phyloP scores from a whole-genome alignment of 257 asterid genomes.

The Vinca minor region DNA sequence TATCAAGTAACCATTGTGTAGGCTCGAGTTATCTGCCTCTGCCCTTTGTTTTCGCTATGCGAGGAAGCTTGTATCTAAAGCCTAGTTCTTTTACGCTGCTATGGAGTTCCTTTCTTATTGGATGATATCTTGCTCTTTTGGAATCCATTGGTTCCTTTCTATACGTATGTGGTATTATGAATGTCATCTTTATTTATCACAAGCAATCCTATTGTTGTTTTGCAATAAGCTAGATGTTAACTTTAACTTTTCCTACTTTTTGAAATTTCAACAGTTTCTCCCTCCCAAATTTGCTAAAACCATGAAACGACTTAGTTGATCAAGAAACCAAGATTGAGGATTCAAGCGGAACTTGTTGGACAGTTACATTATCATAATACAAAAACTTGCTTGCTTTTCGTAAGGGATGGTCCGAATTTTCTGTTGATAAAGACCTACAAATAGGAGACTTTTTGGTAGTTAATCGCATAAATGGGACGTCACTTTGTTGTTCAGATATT shows the following conservation, averaged over 20 bases:
- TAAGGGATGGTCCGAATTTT: slow-evolving; percentile 56
- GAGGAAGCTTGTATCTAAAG: too few relatives aligned
- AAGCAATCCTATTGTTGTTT: too few relatives aligned
- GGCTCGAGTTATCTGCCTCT: too few relatives aligned
- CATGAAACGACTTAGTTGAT: slow-evolving; percentile 24
- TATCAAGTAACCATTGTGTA: too few relatives aligned
- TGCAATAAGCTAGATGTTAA: too few relatives aligned
- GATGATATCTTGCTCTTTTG: too few relatives aligned
- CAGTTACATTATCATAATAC: slow-evolving; percentile 27
- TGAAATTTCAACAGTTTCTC: slow-evolving; percentile 41
- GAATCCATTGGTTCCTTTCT: too few relatives aligned
- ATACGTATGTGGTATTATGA: too few relatives aligned
- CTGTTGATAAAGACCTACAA: slow-evolving; percentile 29
- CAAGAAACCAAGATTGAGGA: slow-evolving; percentile 45
- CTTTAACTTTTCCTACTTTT: background rate
- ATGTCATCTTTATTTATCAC: too few relatives aligned
- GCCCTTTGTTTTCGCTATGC: too few relatives aligned
- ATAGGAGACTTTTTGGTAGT: slow-evolving; percentile 39
- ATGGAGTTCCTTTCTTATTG: too few relatives aligned
- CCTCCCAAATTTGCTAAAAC: slow-evolving; percentile 44
- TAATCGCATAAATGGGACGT: slow-evolving; percentile 19
- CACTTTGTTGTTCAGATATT: slow-evolving; percentile 44
- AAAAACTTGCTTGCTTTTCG: slow-evolving; percentile 34
- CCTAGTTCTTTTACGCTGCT: too few relatives aligned
- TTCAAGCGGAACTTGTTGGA: slow-evolving; percentile 33